Base-by-base conservation (phyloP, 345 rosid genomes). In the Diplotaxis tenuifolia region DNA sequence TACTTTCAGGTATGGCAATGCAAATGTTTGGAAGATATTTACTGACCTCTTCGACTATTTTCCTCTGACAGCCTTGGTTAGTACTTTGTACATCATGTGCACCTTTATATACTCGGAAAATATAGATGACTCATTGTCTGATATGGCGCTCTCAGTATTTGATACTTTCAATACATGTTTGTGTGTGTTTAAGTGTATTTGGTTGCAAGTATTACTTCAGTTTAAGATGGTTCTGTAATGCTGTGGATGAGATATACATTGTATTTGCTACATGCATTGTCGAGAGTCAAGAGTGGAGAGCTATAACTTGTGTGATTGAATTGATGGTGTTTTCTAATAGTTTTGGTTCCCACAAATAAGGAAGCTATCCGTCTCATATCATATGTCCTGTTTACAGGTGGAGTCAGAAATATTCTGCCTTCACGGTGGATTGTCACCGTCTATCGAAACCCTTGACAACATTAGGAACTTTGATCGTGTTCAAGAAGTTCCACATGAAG, bases 371-470 rank as follows among this genome's bases (percentile, higher is more conserved):
- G 29, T 31, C 34, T 71, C 45, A 53, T 54, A 52, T 54, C 25
- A 23, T 47, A 1, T 49, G 19, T 79, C 29, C 63, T 73, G 7
- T 68, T 62, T 77, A 61, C 71, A 92, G 99, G 99, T 95, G 40
- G 99, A 95, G 79, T 95, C 99, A 0, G 99, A 95, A 84, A 91
- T 95, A 67, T 95, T 95, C 88, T 95, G 97, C 81, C 89, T 95
- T 70, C 99, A 95, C 68, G 99, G 99, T 77, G 97, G 97, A 62
- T 80, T 95, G 71, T 92, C 99, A 56, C 99, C 96, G 14, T 92
- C 96, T 11, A 89, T 95, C 47, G 99, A 95, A 83, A 95, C 97
- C 59, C 93, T 95, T 53, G 99, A 95, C 76, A 89, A 91, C 75
- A 85, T 95, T 32, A 85, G 99, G 65, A 92, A 88, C 70, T 92